Evolutionary conservation across 352 stramenopile species (phyloP).

Genomic region (Pseudoperonospora humuli): DNA sequence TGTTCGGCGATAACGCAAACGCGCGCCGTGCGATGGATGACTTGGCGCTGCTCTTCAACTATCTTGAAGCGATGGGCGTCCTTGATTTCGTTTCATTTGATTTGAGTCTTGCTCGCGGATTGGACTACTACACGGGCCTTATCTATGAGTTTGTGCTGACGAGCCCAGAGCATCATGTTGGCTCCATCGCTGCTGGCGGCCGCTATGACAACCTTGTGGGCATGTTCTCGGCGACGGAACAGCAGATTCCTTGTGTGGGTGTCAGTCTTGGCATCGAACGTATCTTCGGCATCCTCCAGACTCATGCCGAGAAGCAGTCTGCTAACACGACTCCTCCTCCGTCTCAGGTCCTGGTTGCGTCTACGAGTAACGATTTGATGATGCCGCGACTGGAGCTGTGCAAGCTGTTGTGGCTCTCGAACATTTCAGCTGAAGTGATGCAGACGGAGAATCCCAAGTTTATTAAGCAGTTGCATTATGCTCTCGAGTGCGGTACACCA

Average conservation of each 20-base stretch:
- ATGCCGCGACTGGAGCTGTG: slow-evolving; percentile 66
- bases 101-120: slow-evolving; percentile 92
- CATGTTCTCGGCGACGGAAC: slow-evolving; percentile 93
- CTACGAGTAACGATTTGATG: slow-evolving; percentile 67
- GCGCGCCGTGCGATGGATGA: slow-evolving; percentile 86
- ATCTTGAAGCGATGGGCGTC: slow-evolving; percentile 95
- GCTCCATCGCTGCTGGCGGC: slow-evolving; percentile 95
- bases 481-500: slow-evolving; percentile 91
- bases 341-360: slow-evolving; percentile 92
- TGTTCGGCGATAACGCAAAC: slow-evolving; percentile 88
- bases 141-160: slow-evolving; percentile 99
- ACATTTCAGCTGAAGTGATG: slow-evolving; percentile 94
- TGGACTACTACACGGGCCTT: slow-evolving; percentile 99
- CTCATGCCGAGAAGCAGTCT: slow-evolving; percentile 70
- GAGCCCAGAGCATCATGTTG: slow-evolving; percentile 85
- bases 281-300: slow-evolving; percentile 98
- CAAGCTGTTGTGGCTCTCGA: slow-evolving; percentile 80
- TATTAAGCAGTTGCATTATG: slow-evolving; percentile 94
- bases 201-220: slow-evolving; percentile 98
- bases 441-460: slow-evolving; percentile 96
- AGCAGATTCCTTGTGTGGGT: slow-evolving; percentile 96
- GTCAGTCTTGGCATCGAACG: slow-evolving; percentile 98
- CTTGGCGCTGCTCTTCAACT: slow-evolving; percentile 93
- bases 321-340: slow-evolving; percentile 22
- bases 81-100: slow-evolving; percentile 94